Base-by-base conservation (phyloP, 805 yeast species). In the Teunomyces atbi region DNA sequence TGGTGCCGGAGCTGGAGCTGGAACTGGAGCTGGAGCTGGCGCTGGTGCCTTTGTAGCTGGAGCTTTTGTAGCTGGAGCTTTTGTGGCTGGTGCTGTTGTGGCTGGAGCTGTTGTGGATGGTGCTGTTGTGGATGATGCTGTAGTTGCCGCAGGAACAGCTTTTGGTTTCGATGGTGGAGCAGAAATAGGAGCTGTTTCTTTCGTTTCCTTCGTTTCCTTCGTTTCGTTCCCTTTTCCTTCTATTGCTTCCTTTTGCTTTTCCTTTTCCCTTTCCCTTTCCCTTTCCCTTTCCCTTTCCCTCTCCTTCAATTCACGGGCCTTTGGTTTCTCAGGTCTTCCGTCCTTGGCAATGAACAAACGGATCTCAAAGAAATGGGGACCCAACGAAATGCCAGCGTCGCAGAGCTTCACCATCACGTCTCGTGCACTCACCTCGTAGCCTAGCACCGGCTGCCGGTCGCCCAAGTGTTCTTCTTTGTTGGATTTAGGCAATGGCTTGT, bases 331-430 rank as follows among this genome's bases (percentile, higher is more conserved):
- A 28, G 70, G 61, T 33, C 81, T 78, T 33, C 89, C 96, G 56
- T 90, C 96, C 57, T 88, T 87, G 44, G 89, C 78, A n/a, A 89
- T 83, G 65, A 87, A 94, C 27, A 94, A 64, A 49, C 95, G 71
- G 1, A 86, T 76, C 33, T 83, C 89, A 65, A 89, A 89, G 0
- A 71, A 65, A 65, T 92, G 99, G 0, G 97, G 96, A 0, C 97
- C 98, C 18, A 86, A 74, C 8, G 74, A 71, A 66, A 90, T 65
- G 1, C 71, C 67, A 49, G 91, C 82, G 54, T 91, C 97, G 54
- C 92, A 81, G 46, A 94, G 69, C 60, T 89, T 90, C 49, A 89
- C 84, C 96, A 91, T 90, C 46, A 83, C 83, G 52, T 92, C 97
- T 56, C 95, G 71, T 4, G 87, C 84, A 59, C 79, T 81, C 4